Base-by-base conservation (phyloP, 352 stramenopile species). In the Pythium pyrilobum region DNA sequence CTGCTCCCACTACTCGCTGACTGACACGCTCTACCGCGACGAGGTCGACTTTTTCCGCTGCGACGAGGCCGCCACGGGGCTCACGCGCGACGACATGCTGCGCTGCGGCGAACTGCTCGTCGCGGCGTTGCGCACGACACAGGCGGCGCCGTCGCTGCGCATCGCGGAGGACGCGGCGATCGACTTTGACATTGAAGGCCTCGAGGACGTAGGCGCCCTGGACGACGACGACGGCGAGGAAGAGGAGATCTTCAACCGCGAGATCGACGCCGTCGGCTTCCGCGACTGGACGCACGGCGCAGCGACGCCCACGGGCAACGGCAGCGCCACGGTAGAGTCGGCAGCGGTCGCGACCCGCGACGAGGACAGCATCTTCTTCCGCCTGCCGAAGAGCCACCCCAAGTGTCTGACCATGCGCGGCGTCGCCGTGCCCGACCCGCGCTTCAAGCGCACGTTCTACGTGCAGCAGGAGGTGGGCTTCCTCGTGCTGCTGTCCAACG, bases 221-320 rank as follows among this genome's bases (percentile, higher is more conserved):
- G 56, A 50, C 12, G 71, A 56, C 1, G 54, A 61, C 33, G 74
- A 77, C 5, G 69, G 83, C 0, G 73, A 84, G 32, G 74, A 87
- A 39, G 78, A 89, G 53, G 78, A 87, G 37, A 67, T 89, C 24
- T 89, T 85, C 60, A 89, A 75, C 43, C 77, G 75, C n/a, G 77
- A 85, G 40, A 62, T 75, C 48, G 67, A 76, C 52, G 69, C 67
- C 0, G 62, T 69, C 23, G 73, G 65, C 32, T 67, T 73, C 25
- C 62, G 59, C 12, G 59, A 71, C 7, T 59, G 63, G 48, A 59
- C 50, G 32, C 36, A 64, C 13, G 55, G 21, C 38, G 15, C 56
- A 59, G 21, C 51, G 27, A 36, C 16, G 34, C 6, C 24, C 20
- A 42, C 16, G 24, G 38, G 36, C 13, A 24, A 28, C 12, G 13